Base-by-base conservation (phyloP, 306 rosid genomes). In the Lupinus albus region DNA sequence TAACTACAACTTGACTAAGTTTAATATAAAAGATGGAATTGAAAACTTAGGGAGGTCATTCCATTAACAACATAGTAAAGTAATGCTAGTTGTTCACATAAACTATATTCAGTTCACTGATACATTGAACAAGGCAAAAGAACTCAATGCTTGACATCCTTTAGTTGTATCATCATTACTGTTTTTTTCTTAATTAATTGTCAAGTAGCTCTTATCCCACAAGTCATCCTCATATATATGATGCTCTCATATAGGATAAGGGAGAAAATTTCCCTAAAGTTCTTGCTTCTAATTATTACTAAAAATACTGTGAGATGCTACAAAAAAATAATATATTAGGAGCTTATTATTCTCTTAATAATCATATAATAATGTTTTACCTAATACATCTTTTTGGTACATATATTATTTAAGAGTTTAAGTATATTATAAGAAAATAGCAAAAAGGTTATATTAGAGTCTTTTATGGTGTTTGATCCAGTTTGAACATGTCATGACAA, bases 41-140 rank as follows among this genome's bases (percentile, higher is more conserved):
- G 11, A 52, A 65, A 72, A 52, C 36, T 2, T 13, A 36, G 68
- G 58, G 66, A 56, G 49, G 28, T 61, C n/a, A 65, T 57, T 71
- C 36, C 33, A 36, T 63, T 20, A 4, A 70, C 38, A 28, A 35
- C 11, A 64, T 42, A 71, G 76, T 80, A 72, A 80, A 80, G 33
- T 38, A 81, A 55, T 61, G 68, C 70, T 41, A 76, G 48, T 81
- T 67, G 84, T 39, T 48, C 68, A 72, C 61, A 54, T 30, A 76
- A 72, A 76, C 64, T 66, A 66, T 52, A 62, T 71, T 36, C 58
- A 67, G 60, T 45, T 54, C 66, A 21, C 7, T 33, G 70, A 33
- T 81, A 54, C 84, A 81, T 76, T 72, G 81, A 81, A 81, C 84
- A 13, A n/a, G 36, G 50, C 68, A 46, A 47, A 38, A 60, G 53